Evolutionary conservation across 2,329 filamentous ascomycete genomes (phyloP).

Genomic region (Neonectria coccinea): DNA sequence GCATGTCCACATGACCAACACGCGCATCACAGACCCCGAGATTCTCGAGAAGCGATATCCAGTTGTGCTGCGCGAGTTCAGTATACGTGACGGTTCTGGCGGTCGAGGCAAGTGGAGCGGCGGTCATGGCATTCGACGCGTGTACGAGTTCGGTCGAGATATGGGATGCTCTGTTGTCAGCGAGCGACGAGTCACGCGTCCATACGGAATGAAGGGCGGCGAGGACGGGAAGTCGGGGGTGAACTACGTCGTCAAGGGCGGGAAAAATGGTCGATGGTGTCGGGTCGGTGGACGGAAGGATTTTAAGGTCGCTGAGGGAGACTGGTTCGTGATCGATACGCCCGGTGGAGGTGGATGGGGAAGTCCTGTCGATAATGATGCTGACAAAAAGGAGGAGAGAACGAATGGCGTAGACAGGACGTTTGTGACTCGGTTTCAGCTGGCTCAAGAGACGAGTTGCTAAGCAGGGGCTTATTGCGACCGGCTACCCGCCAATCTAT

Average conservation of each 20-base stretch:
- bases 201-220: conserved; percentile 21
- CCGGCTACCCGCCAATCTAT: not conserved
- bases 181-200: conserved; percentile 17
- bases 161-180: conserved; percentile 19
- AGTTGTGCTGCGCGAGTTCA: conserved; percentile 73
- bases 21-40: conserved; percentile 83
- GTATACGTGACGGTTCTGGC: conserved; percentile 67
- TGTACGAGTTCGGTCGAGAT: conserved; percentile 73
- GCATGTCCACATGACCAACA: conserved; percentile 89
- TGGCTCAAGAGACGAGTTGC: conserved; percentile 12
- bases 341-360: conserved; percentile 25
- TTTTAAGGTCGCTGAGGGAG: conserved; percentile 12
- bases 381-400: not conserved
- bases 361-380: not conserved
- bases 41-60: conserved; percentile 83
- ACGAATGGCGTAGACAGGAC: conserved; percentile 10
- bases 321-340: conserved; percentile 22
- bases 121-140: conserved; percentile 79
- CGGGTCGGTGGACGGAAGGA: conserved; percentile 19
- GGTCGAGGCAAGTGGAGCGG: conserved; percentile 74
- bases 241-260: conserved; percentile 14
- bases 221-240: conserved; percentile 20
- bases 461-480: not conserved
- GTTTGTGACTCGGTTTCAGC: conserved; percentile 8
- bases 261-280: not conserved